Conservation (phyloP, 164 flowering plant genomes). For the Berberis vulgaris region DNA sequence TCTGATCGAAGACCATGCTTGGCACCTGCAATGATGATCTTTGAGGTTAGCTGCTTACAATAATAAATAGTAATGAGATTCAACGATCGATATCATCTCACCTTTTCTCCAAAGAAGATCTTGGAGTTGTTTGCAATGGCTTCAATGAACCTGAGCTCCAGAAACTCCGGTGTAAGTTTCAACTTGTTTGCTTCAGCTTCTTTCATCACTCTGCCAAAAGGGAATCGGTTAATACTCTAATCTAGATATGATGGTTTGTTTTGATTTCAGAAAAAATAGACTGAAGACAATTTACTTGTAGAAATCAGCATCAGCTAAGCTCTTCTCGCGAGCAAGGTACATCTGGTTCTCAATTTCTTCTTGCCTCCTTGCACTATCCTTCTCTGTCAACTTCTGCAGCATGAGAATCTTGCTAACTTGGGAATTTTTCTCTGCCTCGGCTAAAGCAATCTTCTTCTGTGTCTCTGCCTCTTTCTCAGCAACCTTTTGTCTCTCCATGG, state of each 20-base stretch:
- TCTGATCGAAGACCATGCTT: too few relatives aligned
- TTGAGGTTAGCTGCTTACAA: too few relatives aligned
- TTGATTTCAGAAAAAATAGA: not conserved
- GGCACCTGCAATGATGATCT: too few relatives aligned
- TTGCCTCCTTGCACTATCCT: conserved; percentile 63
- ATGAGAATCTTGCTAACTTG: conserved; percentile 81
- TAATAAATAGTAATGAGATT: too few relatives aligned
- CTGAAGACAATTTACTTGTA: conserved; percentile 33
- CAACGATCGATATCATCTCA: conserved; percentile 8
- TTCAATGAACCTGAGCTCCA: conserved; percentile 83
- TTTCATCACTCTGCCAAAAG: conserved; percentile 42
- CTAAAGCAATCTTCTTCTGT: conserved; percentile 79
- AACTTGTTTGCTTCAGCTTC: conserved; percentile 92
- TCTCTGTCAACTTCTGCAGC: conserved; percentile 89
- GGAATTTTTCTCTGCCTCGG: conserved; percentile 88
- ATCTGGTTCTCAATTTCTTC: conserved; percentile 77
- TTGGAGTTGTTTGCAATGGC: conserved; percentile 81
- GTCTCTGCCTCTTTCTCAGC: conserved; percentile 96
- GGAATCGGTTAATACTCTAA: not conserved
- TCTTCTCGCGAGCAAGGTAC: conserved; percentile 78
- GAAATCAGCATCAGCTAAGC: conserved; percentile 78
- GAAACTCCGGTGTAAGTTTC: conserved; percentile 76
- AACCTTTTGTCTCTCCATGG: conserved; percentile 78
- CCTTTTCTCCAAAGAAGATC: conserved; percentile 92
- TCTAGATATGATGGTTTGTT: not conserved